These are phyloP conservation scores for Fusarium anguioides DNA, from an alignment of 2,329 filamentous ascomycete genomes.

Conservation along the genomic window DNA sequence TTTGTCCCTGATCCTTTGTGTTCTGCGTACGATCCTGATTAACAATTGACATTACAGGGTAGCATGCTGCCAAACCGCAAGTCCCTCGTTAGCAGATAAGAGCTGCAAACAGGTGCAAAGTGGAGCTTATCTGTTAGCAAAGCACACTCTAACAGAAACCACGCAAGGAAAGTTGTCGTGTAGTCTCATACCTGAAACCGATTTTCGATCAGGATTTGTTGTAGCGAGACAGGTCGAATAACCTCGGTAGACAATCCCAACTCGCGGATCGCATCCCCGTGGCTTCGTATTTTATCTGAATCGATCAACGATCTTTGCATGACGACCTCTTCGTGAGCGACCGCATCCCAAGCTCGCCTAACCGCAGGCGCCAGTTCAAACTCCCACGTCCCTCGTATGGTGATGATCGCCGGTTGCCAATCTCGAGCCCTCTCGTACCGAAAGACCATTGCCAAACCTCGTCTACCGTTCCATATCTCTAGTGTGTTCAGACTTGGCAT, in stretches of 20 bases:
- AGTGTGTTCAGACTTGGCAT: conserved; percentile 49
- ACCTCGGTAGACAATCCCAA: conserved; percentile 38
- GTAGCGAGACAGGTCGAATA: conserved; percentile 35
- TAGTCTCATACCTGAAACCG: too few species aligned
- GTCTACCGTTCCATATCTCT: conserved; percentile 50
- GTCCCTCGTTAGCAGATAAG: neutral
- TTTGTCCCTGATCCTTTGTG: too few species aligned
- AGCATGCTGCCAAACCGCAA: too few species aligned
- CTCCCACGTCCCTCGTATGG: conserved; percentile 38
- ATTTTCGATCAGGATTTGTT: conserved; percentile 38
- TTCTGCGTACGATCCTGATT: too few species aligned
- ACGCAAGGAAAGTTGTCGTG: too few species aligned
- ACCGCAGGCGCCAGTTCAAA: conserved; percentile 28
- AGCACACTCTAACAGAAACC: neutral
- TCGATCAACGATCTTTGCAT: conserved; percentile 33
- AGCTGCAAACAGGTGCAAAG: fast-evolving
- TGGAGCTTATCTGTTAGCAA: neutral
- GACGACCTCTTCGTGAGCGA: conserved; percentile 30
- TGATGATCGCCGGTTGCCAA: conserved; percentile 38
- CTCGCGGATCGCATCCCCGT: conserved; percentile 43
- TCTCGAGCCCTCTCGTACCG: conserved; percentile 35
- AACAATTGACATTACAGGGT: too few species aligned
- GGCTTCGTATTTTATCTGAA: conserved; percentile 17
- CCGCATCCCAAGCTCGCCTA: conserved; percentile 42
- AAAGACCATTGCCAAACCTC: conserved; percentile 42